A percentile compares a stretch with the other conserved stretches of the same genome.
These are phyloP conservation scores for Eucalyptus curtisii DNA, from an alignment of 345 rosid genomes.

Conservation along the genomic window DNA sequence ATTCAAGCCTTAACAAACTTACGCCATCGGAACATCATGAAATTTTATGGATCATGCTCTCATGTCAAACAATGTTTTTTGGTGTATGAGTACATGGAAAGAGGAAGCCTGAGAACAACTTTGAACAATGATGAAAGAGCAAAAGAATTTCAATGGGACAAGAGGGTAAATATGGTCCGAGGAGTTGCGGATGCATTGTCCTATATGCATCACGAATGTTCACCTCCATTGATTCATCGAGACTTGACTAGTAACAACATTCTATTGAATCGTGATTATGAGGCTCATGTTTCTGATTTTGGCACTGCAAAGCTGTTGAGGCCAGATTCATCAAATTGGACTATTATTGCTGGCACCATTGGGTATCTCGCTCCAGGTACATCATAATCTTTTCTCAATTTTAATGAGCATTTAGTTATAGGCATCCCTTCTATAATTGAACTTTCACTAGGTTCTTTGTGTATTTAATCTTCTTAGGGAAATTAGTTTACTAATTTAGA, in stretches of 20 bases:
- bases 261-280: background rate
- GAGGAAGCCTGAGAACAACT: background rate
- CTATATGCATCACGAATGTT: background rate
- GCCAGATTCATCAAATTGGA: background rate
- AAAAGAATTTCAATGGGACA: background rate
- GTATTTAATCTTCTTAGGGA: too few relatives aligned
- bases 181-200: background rate
- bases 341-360: background rate
- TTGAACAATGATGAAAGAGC: background rate
- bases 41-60: background rate
- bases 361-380: background rate
- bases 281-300: background rate
- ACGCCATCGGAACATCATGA: background rate
- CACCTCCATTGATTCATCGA: background rate
- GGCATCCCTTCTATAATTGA: background rate
- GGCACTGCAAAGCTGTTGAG: background rate
- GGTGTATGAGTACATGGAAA: background rate
- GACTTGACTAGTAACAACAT: background rate
- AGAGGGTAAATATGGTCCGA: background rate
- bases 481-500: background rate
- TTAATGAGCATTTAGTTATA: background rate
- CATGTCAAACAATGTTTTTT: background rate
- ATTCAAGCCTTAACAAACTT: background rate
- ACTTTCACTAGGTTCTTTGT: background rate
- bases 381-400: fast-evolving